Evolutionary conservation across 352 stramenopile genomes (phyloP).

Genomic region (Pythium grandisporangium): DNA sequence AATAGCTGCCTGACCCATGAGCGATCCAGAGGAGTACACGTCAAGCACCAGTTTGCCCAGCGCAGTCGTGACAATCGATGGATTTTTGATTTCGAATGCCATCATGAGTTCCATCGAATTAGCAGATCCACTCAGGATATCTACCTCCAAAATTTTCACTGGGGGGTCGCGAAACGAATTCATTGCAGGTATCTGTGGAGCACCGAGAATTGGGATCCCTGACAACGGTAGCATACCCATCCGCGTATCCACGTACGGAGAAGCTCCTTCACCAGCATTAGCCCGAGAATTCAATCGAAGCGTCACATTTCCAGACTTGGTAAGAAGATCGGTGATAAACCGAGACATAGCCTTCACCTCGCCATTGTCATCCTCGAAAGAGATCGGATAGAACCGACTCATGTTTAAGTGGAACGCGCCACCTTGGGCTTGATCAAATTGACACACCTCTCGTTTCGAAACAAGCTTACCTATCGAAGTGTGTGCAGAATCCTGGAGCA

Average conservation of each 20-base stretch:
- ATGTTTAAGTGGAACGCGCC: conserved; percentile 69
- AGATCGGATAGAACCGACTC: conserved; percentile 53
- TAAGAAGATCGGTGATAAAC: conserved; percentile 54
- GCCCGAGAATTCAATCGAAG: conserved; percentile 36
- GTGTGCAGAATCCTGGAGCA: conserved; percentile 26
- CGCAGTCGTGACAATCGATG: conserved; percentile 53
- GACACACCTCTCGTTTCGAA: conserved; percentile 40
- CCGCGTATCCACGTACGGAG: conserved; percentile 53
- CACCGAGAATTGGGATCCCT: conserved; percentile 48
- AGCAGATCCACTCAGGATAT: conserved; percentile 44
- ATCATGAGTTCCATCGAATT: conserved; percentile 53
- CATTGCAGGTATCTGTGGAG: conserved; percentile 50
- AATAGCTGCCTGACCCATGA: conserved; percentile 54
- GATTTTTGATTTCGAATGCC: conserved; percentile 61
- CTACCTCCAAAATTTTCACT: conserved; percentile 46
- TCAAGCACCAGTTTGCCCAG: conserved; percentile 43
- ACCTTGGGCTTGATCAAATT: conserved; percentile 47
- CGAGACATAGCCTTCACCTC: conserved; percentile 34
- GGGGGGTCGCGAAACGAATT: conserved; percentile 55
- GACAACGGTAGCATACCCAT: conserved; percentile 64
- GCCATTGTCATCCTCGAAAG: conserved; percentile 24
- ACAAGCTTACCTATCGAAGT: conserved; percentile 34
- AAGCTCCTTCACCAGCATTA: conserved; percentile 18
- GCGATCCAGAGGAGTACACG: conserved; percentile 29
- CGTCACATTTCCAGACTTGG: conserved; percentile 42